Evolutionary conservation across 2,329 filamentous ascomycete genomes (phyloP).

Genomic region (Pseudocercospora musae): DNA sequence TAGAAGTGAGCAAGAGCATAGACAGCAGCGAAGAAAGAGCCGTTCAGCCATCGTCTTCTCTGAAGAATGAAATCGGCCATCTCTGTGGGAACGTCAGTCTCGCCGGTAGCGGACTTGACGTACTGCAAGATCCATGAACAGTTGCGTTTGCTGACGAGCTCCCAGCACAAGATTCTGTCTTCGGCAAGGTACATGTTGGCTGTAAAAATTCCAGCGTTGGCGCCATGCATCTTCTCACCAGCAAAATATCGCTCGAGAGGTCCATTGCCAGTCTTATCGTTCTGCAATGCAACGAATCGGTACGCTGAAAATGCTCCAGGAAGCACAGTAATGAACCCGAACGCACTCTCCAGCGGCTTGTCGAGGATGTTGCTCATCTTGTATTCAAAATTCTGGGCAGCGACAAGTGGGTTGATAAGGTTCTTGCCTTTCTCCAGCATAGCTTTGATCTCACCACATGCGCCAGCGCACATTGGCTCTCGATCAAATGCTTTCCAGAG

Average conservation of each 20-base stretch:
- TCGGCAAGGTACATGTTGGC: conserved; percentile 99
- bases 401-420: conserved; percentile 87
- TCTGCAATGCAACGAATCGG: conserved; percentile 88
- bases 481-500: conserved; percentile 98
- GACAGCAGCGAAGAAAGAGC: conserved; percentile 95
- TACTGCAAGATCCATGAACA: conserved; percentile 98
- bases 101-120: conserved; percentile 93
- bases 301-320: conserved; percentile 99
- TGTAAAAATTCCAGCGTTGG: conserved; percentile 92
- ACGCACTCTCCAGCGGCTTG: conserved; percentile 94
- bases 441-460: conserved; percentile 98
- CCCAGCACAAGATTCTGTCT: conserved; percentile 97
- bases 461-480: conserved; percentile 94
- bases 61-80: conserved; percentile 95
- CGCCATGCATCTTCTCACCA: conserved; percentile 91
- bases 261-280: conserved; percentile 90
- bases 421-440: conserved; percentile 89
- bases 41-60: conserved; percentile 94
- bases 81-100: conserved; percentile 92
- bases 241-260: conserved; percentile 96
- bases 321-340: conserved; percentile 95
- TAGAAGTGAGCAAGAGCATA: conserved; percentile 95
- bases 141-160: conserved; percentile 94
- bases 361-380: conserved; percentile 99
- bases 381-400: conserved; percentile 98